Conservation (phyloP, 106 monocot species). For the Acorus gramineus region DNA sequence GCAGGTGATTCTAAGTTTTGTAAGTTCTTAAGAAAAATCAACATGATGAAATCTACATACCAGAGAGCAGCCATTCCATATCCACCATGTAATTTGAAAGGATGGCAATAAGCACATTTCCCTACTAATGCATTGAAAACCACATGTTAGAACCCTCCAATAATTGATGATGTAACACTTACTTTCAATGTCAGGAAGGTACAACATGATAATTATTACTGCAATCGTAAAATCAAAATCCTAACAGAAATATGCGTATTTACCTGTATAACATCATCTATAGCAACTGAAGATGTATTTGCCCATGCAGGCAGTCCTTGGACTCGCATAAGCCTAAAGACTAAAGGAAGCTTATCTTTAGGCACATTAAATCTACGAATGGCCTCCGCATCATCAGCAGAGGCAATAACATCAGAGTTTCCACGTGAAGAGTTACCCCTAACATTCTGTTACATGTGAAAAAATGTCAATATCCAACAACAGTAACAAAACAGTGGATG, state of each 20-base stretch:
- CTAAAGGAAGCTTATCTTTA: constrained; percentile 26
- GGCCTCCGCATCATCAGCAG: constrained; percentile 24
- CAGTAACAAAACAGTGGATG: neutral
- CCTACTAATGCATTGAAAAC: constrained; percentile 32
- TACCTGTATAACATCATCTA: constrained; percentile 90
- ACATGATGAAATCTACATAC: constrained; percentile 24
- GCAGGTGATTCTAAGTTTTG: too few species aligned
- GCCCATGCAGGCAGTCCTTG: constrained; percentile 77
- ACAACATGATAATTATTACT: neutral
- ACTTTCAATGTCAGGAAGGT: neutral
- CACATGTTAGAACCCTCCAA: neutral
- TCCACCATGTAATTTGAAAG: constrained; percentile 99
- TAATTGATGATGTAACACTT: neutral
- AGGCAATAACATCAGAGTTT: constrained; percentile 10
- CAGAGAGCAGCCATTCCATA: constrained; percentile 86
- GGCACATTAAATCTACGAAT: constrained; percentile 34
- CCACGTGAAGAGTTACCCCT: neutral
- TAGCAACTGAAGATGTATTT: constrained; percentile 62
- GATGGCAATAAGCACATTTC: constrained; percentile 70
- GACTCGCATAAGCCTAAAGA: constrained; percentile 72
- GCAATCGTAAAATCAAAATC: neutral
- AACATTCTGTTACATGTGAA: neutral
- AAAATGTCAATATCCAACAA: neutral
- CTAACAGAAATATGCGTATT: constrained; percentile 3
- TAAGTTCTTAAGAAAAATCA: too few species aligned